phyloP scores from a whole-genome alignment of 306 rosid species.

The Senna tora region DNA sequence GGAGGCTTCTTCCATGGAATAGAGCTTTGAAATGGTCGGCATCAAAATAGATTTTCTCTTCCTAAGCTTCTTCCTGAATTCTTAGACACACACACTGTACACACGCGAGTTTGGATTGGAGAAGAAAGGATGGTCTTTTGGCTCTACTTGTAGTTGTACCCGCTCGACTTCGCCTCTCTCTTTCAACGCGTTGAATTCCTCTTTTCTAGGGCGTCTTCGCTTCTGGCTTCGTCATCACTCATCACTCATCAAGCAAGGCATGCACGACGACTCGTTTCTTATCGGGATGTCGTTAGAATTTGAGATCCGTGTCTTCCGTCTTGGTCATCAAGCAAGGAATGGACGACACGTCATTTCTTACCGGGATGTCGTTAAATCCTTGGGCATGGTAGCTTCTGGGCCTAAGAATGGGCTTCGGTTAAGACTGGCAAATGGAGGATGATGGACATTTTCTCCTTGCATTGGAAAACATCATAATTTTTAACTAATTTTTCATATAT shows the following conservation, averaged over 20 bases:
- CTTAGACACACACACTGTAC: not conserved
- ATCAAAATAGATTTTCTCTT: slow-evolving; percentile 36
- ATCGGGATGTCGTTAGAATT: not conserved
- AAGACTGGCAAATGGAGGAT: no score
- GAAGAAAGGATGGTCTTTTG: not conserved
- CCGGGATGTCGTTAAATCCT: no score
- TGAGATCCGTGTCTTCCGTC: no score
- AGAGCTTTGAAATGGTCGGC: slow-evolving; percentile 68
- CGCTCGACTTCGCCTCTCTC: not conserved
- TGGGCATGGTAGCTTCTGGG: no score
- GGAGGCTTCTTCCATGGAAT: slow-evolving; percentile 63
- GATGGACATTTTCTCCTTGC: no score
- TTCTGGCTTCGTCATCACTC: not conserved
- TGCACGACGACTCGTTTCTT: not conserved
- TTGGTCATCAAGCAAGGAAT: no score
- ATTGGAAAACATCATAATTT: no score
- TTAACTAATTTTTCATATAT: no score
- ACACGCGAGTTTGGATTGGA: not conserved
- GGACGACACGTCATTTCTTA: no score
- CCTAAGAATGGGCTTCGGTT: no score
- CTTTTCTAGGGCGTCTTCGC: not conserved
- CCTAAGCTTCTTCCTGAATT: not conserved
- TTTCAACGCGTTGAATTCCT: not conserved
- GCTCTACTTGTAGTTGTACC: not conserved
- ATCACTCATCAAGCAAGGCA: not conserved